Evolutionary conservation across 371 early-diverging fungal species (phyloP), one percentile per base, ranked within the genome.

Genomic region (Rhizopus delemar): DNA sequence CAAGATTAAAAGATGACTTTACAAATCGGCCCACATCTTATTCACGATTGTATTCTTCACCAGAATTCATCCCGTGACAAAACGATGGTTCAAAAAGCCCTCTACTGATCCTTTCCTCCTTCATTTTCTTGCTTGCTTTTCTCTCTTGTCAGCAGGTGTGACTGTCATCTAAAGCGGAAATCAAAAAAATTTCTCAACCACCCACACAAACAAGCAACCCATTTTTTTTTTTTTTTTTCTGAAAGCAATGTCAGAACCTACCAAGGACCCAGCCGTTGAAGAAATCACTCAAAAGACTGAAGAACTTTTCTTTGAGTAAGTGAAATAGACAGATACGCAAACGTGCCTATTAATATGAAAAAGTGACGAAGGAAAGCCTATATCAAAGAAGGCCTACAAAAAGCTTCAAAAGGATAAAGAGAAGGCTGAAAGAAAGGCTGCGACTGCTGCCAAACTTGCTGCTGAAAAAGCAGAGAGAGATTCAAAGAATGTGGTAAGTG

Each of bases 371-470:
- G 96, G 96, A 52, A 86, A 95, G 71, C 93, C 95, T 28, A 78
- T 95, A 34, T 92, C 96, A 51, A 91, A 96, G 81, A 91, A 87
- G 67, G 94, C 92, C 12, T 81, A 90, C 59, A 97, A 97, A 85
- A 98, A 98, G 84, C 87, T 91, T 13, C 87, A 92, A 68, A 94
- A 93, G 74, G 91, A 95, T 70, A 80, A 82, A 54, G 94, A 94
- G 72, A 96, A 95, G 87, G 92, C 89, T 52, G 78, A 69, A 48
- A 87, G 82, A 71, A 91, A 91, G 84, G 83, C 81, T 57, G 93
- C 94, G 64, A 80, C 83, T 34, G 87, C 87, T 45, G 93, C 88
- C 28, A 79, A 86, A 53, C 78, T 90, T 69, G 98, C 95, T 46
- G 90, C 90, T 15, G 94, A 93, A 63, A 90, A 92, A 65, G 91